Evolutionary conservation across 768 basidiomycete species (phyloP).

Genomic region (Cystofilobasidium ferigula): DNA sequence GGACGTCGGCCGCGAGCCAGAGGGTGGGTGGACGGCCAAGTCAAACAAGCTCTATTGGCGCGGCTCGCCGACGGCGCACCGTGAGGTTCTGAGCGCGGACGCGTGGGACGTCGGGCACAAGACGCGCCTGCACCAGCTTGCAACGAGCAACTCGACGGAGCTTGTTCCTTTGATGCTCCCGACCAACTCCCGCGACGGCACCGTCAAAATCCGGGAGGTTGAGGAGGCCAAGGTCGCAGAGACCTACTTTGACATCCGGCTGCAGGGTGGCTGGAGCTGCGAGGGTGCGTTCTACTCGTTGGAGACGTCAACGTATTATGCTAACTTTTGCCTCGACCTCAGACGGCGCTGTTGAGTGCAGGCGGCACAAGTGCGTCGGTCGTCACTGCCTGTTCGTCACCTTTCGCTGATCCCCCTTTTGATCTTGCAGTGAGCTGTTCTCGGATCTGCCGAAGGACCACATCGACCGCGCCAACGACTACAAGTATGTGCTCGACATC

Average conservation of each 20-base stretch:
- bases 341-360: constrained; percentile 15
- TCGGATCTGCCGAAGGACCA: constrained; percentile 30
- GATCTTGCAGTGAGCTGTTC: neutral
- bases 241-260: constrained; percentile 38
- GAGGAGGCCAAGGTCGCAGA: constrained; percentile 32
- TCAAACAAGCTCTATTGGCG: constrained; percentile 39
- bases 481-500: constrained; percentile 40
- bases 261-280: constrained; percentile 38
- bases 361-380: constrained; percentile 9
- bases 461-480: constrained; percentile 37
- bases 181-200: constrained; percentile 30
- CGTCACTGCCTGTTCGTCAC: neutral
- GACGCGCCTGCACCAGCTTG: constrained; percentile 37
- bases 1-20: constrained; percentile 37
- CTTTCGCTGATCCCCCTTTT: neutral
- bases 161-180: constrained; percentile 34
- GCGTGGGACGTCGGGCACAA: constrained; percentile 37
- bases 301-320: too few relatives aligned
- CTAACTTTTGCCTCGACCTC: neutral
- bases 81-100: constrained; percentile 32
- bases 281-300: constrained; percentile 28
- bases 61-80: constrained; percentile 37
- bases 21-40: constrained; percentile 35
- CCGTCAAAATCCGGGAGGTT: constrained; percentile 30
- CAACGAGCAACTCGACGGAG: constrained; percentile 31